These are phyloP conservation scores for Austropuccinia psidii DNA, from an alignment of 1,284 basidiomycete species.

Conservation along the genomic window DNA sequence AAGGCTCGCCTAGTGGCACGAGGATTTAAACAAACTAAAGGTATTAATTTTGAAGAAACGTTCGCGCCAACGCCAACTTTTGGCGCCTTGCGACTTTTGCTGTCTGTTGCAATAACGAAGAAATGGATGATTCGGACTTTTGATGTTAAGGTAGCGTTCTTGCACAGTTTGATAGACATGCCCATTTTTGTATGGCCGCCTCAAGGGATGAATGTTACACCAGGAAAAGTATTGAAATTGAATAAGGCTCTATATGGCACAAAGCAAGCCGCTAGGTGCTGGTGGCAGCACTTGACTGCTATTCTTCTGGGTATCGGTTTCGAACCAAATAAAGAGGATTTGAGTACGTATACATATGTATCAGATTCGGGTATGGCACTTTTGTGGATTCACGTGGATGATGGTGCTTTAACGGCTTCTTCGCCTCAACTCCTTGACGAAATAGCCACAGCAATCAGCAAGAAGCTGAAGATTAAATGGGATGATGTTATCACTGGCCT, in stretches of 20 bases:
- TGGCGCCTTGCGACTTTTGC: background rate
- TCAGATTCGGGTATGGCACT: background rate
- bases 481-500: background rate
- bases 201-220: background rate
- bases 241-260: constrained; percentile 10
- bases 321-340: background rate
- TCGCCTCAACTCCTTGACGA: background rate
- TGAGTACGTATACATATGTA: background rate
- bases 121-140: background rate
- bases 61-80: background rate
- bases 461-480: background rate
- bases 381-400: too few relatives aligned
- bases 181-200: constrained; percentile 5
- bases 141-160: background rate
- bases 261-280: background rate
- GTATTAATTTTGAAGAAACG: background rate
- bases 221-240: background rate
- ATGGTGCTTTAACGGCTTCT: background rate
- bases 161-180: constrained; percentile 5
- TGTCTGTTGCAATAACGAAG: background rate
- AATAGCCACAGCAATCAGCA: background rate
- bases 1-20: background rate
- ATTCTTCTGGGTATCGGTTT: too few relatives aligned
- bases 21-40: background rate
- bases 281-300: constrained; percentile 7